These are phyloP conservation scores for Pichia terricola DNA, from an alignment of 1,139 yeast genomes.

Conservation along the genomic window DNA sequence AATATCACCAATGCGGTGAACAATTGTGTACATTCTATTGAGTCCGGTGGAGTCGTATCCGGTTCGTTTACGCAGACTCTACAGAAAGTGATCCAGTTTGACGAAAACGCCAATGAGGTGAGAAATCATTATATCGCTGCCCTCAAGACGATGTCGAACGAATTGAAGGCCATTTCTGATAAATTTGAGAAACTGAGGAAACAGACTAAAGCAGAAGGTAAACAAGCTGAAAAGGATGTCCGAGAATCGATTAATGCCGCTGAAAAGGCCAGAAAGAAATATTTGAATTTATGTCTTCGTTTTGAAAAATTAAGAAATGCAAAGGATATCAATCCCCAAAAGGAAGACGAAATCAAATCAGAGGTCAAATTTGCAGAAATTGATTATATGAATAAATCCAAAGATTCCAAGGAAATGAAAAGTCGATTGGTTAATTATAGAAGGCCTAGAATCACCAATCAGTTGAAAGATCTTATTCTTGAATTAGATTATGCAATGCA, in stretches of 20 bases:
- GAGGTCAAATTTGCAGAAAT: slow-evolving; percentile 79
- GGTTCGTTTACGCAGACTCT: slow-evolving; percentile 65
- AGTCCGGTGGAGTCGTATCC: slow-evolving; percentile 35
- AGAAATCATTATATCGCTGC: slow-evolving; percentile 73
- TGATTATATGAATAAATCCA: slow-evolving; percentile 74
- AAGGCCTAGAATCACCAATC: slow-evolving; percentile 70
- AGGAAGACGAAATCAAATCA: slow-evolving; percentile 78
- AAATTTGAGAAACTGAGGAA: slow-evolving; percentile 69
- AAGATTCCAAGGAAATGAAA: slow-evolving; percentile 61
- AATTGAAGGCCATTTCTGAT: slow-evolving; percentile 60
- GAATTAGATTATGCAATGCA: slow-evolving; percentile 86
- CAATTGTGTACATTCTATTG: slow-evolving; percentile 33
- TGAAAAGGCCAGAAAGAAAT: slow-evolving; percentile 80
- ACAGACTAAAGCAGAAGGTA: slow-evolving; percentile 69
- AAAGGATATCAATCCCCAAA: slow-evolving; percentile 74
- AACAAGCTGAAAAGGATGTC: slow-evolving; percentile 75
- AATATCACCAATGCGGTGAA: slow-evolving; percentile 62
- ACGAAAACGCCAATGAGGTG: slow-evolving; percentile 60
- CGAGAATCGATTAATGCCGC: slow-evolving; percentile 72
- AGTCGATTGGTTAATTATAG: slow-evolving; percentile 62
- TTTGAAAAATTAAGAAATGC: slow-evolving; percentile 65
- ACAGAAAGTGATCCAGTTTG: slow-evolving; percentile 63
- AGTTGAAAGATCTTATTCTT: slow-evolving; percentile 65
- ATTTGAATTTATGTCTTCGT: slow-evolving; percentile 75
- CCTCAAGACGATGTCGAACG: slow-evolving; percentile 78